Percentiles rank a stretch among this genome's conserved stretches.
These are phyloP conservation scores for Nitzschia sp. DNA, from an alignment of 108 stramenopile genomes.

Conservation along the genomic window DNA sequence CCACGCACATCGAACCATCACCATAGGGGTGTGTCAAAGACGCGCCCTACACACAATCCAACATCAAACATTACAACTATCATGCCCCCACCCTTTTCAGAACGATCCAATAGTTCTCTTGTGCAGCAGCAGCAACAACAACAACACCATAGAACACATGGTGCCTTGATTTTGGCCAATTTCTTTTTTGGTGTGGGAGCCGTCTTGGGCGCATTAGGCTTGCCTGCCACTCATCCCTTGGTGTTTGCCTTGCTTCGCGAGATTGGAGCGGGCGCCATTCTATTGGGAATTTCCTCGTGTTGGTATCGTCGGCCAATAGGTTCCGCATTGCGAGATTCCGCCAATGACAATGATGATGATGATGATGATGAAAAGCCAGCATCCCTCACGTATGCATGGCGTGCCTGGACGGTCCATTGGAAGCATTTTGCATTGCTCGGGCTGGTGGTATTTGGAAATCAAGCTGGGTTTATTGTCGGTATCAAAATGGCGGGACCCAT, in stretches of 20 bases:
- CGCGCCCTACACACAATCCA: no score
- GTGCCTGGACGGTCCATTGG: neutral
- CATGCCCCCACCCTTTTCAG: no score
- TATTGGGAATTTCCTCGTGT: constrained; percentile 2
- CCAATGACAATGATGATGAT: neutral
- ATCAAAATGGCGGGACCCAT: constrained; percentile 41
- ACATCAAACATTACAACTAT: no score
- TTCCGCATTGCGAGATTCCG: neutral
- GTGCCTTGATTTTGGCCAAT: constrained; percentile 22
- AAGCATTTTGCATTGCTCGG: constrained; percentile 4
- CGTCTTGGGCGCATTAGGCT: constrained; percentile 31
- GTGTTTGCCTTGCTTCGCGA: constrained; percentile 35
- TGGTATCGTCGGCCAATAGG: neutral
- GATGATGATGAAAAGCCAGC: neutral
- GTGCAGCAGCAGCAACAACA: neutral
- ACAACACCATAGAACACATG: neutral
- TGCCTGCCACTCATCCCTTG: constrained; percentile 29
- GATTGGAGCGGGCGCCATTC: constrained; percentile 21
- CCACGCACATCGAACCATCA: no score
- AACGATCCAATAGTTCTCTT: no score
- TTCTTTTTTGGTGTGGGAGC: constrained; percentile 28
- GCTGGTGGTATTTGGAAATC: constrained; percentile 28
- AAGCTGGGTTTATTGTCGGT: constrained; percentile 29
- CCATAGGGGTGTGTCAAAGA: no score
- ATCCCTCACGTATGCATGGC: neutral